These are phyloP conservation scores for Naganishia albida DNA, from an alignment of 1,284 basidiomycete genomes.

Conservation along the genomic window DNA sequence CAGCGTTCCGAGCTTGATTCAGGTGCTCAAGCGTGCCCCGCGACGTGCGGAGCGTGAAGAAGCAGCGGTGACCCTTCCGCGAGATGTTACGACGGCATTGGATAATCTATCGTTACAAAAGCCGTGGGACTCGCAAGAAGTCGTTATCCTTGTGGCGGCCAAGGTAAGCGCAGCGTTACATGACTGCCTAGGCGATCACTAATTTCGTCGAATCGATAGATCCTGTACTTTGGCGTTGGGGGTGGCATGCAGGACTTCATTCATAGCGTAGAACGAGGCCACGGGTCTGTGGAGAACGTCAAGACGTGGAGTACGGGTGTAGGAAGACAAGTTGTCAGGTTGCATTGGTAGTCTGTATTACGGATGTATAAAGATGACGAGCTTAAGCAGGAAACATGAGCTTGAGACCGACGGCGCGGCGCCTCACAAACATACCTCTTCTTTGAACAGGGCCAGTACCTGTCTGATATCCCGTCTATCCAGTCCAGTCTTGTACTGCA, in stretches of 20 bases:
- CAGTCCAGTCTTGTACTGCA: constrained; percentile 50
- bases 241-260: constrained; percentile 80
- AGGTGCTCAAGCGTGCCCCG: constrained; percentile 50
- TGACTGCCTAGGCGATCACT: neutral
- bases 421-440: constrained; percentile 21
- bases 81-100: constrained; percentile 14
- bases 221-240: constrained; percentile 94
- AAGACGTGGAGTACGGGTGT: constrained; percentile 65
- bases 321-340: constrained; percentile 64
- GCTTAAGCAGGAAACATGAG: constrained; percentile 12
- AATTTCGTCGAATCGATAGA: constrained; percentile 58
- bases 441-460: constrained; percentile 29
- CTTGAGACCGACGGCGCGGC: neutral
- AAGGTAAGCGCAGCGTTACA: constrained; percentile 43
- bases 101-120: constrained; percentile 14
- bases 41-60: constrained; percentile 37
- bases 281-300: constrained; percentile 49
- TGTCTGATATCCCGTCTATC: constrained; percentile 40
- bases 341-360: constrained; percentile 58
- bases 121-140: constrained; percentile 33
- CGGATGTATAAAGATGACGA: constrained; percentile 33
- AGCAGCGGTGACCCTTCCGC: constrained; percentile 37
- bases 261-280: constrained; percentile 56
- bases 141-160: constrained; percentile 48
- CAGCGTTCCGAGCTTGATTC: constrained; percentile 68